Conservation (phyloP, 768 basidiomycete species). For the Lentinula lateritia region DNA sequence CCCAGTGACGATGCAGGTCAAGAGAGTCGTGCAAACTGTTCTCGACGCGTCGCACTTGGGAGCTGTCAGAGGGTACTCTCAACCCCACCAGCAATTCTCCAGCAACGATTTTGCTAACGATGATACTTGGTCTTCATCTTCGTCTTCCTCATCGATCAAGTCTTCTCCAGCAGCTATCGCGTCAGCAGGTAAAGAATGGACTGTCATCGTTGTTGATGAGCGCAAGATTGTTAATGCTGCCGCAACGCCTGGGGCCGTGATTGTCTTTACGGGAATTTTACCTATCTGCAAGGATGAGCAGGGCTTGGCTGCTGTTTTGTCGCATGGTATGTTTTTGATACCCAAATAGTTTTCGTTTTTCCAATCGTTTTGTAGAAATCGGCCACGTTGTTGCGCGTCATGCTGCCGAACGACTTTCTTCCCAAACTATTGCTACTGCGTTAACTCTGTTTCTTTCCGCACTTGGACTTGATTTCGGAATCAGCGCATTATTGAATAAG, state of each 20-base stretch:
- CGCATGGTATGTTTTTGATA: constrained; percentile 56
- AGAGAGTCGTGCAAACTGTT: constrained; percentile 60
- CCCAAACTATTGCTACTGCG: constrained; percentile 31
- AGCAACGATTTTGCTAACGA: constrained; percentile 15
- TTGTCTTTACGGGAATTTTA: constrained; percentile 88
- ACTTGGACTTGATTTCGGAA: constrained; percentile 45
- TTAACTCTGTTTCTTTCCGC: constrained; percentile 32
- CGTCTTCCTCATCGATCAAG: constrained; percentile 9
- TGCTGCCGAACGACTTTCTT: constrained; percentile 51
- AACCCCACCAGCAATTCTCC: neutral
- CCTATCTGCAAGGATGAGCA: constrained; percentile 73
- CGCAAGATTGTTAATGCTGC: constrained; percentile 69
- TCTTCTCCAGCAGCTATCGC: constrained; percentile 17
- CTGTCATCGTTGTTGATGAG: constrained; percentile 77
- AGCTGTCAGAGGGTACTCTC: constrained; percentile 29
- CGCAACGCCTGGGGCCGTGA: constrained; percentile 68
- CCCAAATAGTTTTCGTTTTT: neutral
- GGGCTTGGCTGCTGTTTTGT: constrained; percentile 78
- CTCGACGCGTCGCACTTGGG: constrained; percentile 73
- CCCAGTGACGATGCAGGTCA: constrained; percentile 61
- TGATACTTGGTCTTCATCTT: constrained; percentile 1
- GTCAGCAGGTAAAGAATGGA: constrained; percentile 45
- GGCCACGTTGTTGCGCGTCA: constrained; percentile 49
- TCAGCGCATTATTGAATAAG: constrained; percentile 42
- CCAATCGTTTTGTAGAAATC: constrained; percentile 48